phyloP scores from a whole-genome alignment of 208 protist species.

The Leishmania tropica region DNA sequence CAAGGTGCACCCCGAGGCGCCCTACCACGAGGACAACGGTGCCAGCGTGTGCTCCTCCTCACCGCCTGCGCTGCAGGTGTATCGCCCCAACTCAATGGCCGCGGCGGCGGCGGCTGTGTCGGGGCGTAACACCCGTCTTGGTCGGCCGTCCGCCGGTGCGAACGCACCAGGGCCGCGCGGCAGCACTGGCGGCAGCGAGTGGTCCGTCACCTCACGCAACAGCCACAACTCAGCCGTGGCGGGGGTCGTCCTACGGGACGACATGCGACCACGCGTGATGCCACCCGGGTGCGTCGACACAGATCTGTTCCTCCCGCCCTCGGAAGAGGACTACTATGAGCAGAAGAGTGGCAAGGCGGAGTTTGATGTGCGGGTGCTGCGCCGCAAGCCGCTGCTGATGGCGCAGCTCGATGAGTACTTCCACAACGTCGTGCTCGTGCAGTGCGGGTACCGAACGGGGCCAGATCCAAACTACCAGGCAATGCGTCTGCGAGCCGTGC shows the following conservation, averaged over 20 bases:
- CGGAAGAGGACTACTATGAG: conserved; percentile 74
- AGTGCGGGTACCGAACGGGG: conserved; percentile 63
- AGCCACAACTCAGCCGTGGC: conserved; percentile 10
- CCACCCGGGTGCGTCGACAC: conserved; percentile 67
- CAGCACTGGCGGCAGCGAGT: background rate
- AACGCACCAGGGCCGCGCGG: background rate
- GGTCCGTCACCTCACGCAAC: background rate
- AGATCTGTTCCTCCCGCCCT: conserved; percentile 52
- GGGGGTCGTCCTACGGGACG: conserved; percentile 11
- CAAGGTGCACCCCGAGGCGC: conserved; percentile 17
- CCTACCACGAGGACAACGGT: conserved; percentile 20
- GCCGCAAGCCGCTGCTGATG: conserved; percentile 49
- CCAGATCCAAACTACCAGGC: conserved; percentile 43
- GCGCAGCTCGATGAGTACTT: conserved; percentile 74
- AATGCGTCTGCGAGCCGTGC: conserved; percentile 27
- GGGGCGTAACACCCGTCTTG: background rate
- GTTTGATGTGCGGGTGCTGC: conserved; percentile 64
- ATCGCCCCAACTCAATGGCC: conserved; percentile 12
- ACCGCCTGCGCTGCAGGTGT: background rate
- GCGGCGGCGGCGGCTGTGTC: background rate
- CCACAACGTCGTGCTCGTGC: conserved; percentile 62
- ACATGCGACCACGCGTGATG: conserved; percentile 29
- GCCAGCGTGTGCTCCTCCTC: background rate
- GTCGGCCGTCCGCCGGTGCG: background rate
- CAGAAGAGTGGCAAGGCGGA: conserved; percentile 57